Conservation (phyloP, 768 basidiomycete species). For the Peribolospora kevripleyi region DNA sequence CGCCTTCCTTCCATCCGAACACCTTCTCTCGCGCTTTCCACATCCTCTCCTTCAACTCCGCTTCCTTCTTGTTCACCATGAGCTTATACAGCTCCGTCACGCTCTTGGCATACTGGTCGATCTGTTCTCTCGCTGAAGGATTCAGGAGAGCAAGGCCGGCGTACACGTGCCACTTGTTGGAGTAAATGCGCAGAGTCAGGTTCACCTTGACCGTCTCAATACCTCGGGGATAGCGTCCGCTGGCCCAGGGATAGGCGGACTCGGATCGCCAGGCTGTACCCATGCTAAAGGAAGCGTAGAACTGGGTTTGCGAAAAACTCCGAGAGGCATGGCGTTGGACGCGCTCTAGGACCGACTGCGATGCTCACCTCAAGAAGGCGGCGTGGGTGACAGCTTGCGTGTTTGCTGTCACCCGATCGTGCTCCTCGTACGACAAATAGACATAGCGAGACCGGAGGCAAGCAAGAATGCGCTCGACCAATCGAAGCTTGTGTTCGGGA, state of each 20-base stretch:
- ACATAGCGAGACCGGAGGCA: slow-evolving; percentile 68
- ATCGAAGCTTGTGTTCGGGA: slow-evolving; percentile 37
- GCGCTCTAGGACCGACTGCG: neutral
- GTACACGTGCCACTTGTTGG: slow-evolving; percentile 97
- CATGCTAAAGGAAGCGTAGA: slow-evolving; percentile 37
- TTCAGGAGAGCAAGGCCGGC: slow-evolving; percentile 96
- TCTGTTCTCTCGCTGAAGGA: slow-evolving; percentile 63
- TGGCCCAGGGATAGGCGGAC: slow-evolving; percentile 73
- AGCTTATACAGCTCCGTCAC: slow-evolving; percentile 81
- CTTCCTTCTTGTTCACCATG: slow-evolving; percentile 45
- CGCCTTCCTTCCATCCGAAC: slow-evolving; percentile 30
- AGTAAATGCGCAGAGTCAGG: slow-evolving; percentile 82
- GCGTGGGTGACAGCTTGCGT: slow-evolving; percentile 97
- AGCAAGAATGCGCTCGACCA: slow-evolving; percentile 61
- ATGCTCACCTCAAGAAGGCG: slow-evolving; percentile 63
- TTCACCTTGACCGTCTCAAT: slow-evolving; percentile 98
- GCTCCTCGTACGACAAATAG: slow-evolving; percentile 83
- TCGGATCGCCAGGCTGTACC: slow-evolving; percentile 79
- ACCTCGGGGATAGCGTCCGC: slow-evolving; percentile 74
- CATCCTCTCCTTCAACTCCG: slow-evolving; percentile 41
- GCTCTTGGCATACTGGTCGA: slow-evolving; percentile 68
- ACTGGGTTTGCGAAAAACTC: neutral
- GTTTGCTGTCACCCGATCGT: slow-evolving; percentile 87
- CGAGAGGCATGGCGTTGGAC: neutral
- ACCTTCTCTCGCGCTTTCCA: slow-evolving; percentile 50